Percentiles rank a stretch among this genome's conserved stretches.
These are phyloP conservation scores for Mycena haematopus DNA, from an alignment of 768 basidiomycete species.

Conservation along the genomic window DNA sequence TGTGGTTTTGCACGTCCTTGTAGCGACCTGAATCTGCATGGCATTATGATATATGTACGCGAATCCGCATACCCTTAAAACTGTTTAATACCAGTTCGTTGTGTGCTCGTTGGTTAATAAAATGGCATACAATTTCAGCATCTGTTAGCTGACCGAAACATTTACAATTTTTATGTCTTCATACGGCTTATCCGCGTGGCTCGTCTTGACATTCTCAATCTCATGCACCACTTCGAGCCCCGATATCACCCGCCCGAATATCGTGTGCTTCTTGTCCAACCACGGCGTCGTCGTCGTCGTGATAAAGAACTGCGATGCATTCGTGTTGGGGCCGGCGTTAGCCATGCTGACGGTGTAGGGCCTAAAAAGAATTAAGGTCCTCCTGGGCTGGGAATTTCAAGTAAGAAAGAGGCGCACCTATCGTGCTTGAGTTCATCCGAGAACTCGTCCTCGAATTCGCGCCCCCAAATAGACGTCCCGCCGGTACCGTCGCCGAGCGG, in stretches of 20 bases:
- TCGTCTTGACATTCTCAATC: slow-evolving; percentile 90
- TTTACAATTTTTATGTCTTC: slow-evolving; percentile 94
- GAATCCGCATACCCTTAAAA: background rate
- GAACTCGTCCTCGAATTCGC: slow-evolving; percentile 94
- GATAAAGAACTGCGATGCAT: slow-evolving; percentile 98
- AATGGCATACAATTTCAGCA: slow-evolving; percentile 13
- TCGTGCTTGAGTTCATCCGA: slow-evolving; percentile 89
- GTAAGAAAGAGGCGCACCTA: slow-evolving; percentile 53
- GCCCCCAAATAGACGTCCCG: slow-evolving; percentile 88
- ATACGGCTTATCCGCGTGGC: slow-evolving; percentile 86
- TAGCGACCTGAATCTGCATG: background rate
- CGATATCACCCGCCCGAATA: slow-evolving; percentile 88
- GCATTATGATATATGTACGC: background rate
- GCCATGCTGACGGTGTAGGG: slow-evolving; percentile 98
- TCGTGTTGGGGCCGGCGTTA: slow-evolving; percentile 87
- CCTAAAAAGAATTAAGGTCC: slow-evolving; percentile 45
- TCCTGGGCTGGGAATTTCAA: too few species aligned
- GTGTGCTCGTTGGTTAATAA: background rate
- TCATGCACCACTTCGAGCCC: slow-evolving; percentile 90
- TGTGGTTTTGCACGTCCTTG: slow-evolving; percentile 14
- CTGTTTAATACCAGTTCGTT: background rate
- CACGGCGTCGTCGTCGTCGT: slow-evolving; percentile 94
- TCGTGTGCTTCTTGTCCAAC: slow-evolving; percentile 91
- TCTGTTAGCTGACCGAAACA: slow-evolving; percentile 67
- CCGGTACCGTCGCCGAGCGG: slow-evolving; percentile 95